A percentile compares a stretch with the other conserved stretches of the same genome.
These are phyloP conservation scores for Spiromastix sp. DNA, from an alignment of 2,329 filamentous ascomycete species.

Conservation along the genomic window DNA sequence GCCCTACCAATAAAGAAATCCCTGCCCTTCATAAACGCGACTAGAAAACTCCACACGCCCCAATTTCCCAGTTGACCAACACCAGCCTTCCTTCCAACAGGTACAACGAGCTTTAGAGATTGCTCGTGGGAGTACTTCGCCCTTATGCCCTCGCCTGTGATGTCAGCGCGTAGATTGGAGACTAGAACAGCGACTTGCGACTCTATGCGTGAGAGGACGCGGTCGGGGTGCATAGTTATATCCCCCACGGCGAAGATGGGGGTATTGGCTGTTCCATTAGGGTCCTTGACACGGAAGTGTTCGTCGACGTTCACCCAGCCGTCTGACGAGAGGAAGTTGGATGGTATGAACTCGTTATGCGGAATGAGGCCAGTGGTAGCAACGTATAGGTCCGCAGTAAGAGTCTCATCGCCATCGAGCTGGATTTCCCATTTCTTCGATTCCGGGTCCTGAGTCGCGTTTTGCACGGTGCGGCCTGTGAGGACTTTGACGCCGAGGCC, in stretches of 20 bases:
- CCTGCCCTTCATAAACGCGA: constrained; percentile 11
- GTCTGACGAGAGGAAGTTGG: constrained; percentile 8
- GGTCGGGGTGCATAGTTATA: constrained; percentile 8
- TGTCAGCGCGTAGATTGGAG: constrained; percentile 11
- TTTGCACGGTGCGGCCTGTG: constrained; percentile 5
- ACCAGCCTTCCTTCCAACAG: constrained; percentile 9
- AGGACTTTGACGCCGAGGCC: constrained; percentile 9
- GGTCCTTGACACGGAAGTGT: constrained; percentile 9
- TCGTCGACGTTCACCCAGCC: constrained; percentile 14
- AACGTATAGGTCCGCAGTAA: constrained; percentile 17
- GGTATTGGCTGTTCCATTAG: background rate
- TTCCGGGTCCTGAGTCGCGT: constrained; percentile 4
- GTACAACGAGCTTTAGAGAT: constrained; percentile 6
- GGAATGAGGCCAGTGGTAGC: constrained; percentile 13
- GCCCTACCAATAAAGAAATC: constrained; percentile 5
- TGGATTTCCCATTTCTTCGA: constrained; percentile 9
- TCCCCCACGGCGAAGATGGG: constrained; percentile 12
- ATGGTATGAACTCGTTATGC: constrained; percentile 14
- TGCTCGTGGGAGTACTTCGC: constrained; percentile 2
- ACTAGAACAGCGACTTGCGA: constrained; percentile 8
- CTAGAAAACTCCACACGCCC: constrained; percentile 9
- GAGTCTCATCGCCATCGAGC: constrained; percentile 7
- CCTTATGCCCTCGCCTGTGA: constrained; percentile 7
- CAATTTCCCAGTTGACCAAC: constrained; percentile 10
- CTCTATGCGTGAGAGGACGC: constrained; percentile 4